Evolutionary conservation across 208 protist species (phyloP).

Genomic region (Jaenimonas drosophilae): DNA sequence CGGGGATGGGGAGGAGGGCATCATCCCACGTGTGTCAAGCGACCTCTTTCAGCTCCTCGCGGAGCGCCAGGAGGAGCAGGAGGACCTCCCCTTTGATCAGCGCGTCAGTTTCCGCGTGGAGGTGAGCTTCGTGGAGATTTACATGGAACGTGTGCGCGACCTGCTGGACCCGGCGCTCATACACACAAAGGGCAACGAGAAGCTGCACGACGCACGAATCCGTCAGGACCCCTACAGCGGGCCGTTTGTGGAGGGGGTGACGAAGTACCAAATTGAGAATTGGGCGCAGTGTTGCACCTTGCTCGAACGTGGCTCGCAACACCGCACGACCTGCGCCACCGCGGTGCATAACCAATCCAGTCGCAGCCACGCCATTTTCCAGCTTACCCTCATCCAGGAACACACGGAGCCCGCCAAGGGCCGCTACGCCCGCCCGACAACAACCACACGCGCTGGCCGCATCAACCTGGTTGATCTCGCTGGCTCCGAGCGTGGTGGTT

Average conservation of each 20-base stretch:
- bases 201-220: constrained; percentile 83
- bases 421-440: constrained; percentile 43
- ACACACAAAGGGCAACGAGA: constrained; percentile 63
- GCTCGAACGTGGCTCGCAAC: constrained; percentile 81
- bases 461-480: constrained; percentile 90
- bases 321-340: constrained; percentile 90
- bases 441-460: constrained; percentile 57
- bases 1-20: constrained; percentile 79
- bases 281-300: constrained; percentile 81
- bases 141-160: constrained; percentile 96
- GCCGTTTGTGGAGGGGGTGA: constrained; percentile 84
- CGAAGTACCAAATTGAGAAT: constrained; percentile 84
- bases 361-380: constrained; percentile 87
- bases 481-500: constrained; percentile 84
- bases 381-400: constrained; percentile 79
- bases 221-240: constrained; percentile 80
- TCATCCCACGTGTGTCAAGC: constrained; percentile 87
- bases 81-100: constrained; percentile 9
- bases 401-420: constrained; percentile 54
- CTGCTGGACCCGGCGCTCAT: constrained; percentile 85
- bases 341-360: constrained; percentile 85
- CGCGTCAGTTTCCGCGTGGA: constrained; percentile 73
- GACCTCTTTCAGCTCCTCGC: constrained; percentile 78
- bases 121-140: constrained; percentile 96
- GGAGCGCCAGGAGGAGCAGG: constrained; percentile 26